Base-by-base conservation (phyloP, 2,329 filamentous ascomycete genomes). In the Phyllosticta citrichinensis region DNA sequence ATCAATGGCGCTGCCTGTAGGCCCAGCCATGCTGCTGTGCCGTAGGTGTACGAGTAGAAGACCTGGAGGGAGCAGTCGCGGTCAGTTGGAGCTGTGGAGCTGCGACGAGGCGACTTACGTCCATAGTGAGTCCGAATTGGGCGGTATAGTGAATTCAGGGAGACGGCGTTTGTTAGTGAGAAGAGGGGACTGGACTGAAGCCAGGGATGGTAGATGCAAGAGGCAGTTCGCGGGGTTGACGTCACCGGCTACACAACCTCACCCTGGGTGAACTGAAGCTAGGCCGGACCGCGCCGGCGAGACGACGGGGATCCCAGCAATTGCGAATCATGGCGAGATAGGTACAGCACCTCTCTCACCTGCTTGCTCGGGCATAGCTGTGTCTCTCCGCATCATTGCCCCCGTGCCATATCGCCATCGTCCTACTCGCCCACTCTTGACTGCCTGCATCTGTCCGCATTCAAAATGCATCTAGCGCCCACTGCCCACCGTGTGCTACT, bases 1-100 rank as follows among this genome's bases (percentile, higher is more conserved):
- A 87, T 78, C 63, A 88, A 76, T 0, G 84, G 78, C 11, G 83
- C 64, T 9, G 76, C 70, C 71, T 79, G 76, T 9, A 75, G 65
- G 20, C 75, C 66, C 56, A 76, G 64, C 75, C 76, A 79, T 57
- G 67, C 76, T 30, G 76, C 72, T 19, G 76, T 78, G 62, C 71
- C 69, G 62, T 75, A 72, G 63, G 70, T 71, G 72, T 78, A 79
- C 64, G 72, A 69, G 65, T 74, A 73, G 69, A 74, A 76, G 64
- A 76, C 74, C 74, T 77, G 51, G 40, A 55, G 55, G 10, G 20
- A 25, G 20, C 53, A 8, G 12, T 54, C n/a, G 12, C 2, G 24
- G 52, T 57, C 51, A 61, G 60, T 33, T 22, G n/a, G 30, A 55
- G 33, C 33, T 30, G 25, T 14, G 8, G 25, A 2, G 17, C 17